Conservation (phyloP, 2,329 filamentous ascomycete species). For the Neoarthrinium moseri region DNA sequence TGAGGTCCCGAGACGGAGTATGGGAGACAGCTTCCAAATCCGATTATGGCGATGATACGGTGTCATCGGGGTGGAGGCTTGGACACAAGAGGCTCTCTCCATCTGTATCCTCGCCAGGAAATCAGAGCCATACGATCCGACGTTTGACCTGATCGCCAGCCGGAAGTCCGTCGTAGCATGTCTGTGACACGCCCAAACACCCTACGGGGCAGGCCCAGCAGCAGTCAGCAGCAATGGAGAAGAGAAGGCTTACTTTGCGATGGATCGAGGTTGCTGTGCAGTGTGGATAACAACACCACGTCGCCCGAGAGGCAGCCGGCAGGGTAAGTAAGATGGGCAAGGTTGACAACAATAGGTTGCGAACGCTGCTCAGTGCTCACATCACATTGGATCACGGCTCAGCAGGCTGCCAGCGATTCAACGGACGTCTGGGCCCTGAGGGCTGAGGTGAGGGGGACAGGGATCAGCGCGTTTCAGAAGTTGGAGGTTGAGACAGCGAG, state of each 20-base stretch:
- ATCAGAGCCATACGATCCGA: constrained; percentile 13
- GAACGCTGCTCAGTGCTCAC: too few relatives aligned
- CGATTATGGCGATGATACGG: not conserved
- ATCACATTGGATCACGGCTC: too few relatives aligned
- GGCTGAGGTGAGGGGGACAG: constrained; percentile 1
- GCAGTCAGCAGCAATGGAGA: not conserved
- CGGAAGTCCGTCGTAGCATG: constrained; percentile 26
- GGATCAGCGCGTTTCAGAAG: constrained; percentile 5
- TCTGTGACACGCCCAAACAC: constrained; percentile 26
- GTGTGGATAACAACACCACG: not conserved
- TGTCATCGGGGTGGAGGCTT: not conserved
- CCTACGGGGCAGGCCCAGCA: constrained; percentile 20
- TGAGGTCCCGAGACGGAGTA: not conserved
- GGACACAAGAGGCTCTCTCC: not conserved
- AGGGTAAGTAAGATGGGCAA: too few relatives aligned
- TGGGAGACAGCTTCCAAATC: not conserved
- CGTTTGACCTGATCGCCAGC: constrained; percentile 21
- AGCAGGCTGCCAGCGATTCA: constrained; percentile 1
- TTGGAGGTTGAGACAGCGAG: constrained; percentile 4
- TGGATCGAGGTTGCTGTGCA: not conserved
- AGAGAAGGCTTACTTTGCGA: not conserved
- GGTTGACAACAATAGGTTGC: too few relatives aligned
- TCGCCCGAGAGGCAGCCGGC: not conserved
- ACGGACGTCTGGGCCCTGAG: constrained; percentile 4
- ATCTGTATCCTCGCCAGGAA: too few relatives aligned